Percentiles rank a stretch among this genome's conserved stretches.
These are phyloP conservation scores for Periconia sp. DNA, from an alignment of 2,329 filamentous ascomycete genomes.

Conservation along the genomic window DNA sequence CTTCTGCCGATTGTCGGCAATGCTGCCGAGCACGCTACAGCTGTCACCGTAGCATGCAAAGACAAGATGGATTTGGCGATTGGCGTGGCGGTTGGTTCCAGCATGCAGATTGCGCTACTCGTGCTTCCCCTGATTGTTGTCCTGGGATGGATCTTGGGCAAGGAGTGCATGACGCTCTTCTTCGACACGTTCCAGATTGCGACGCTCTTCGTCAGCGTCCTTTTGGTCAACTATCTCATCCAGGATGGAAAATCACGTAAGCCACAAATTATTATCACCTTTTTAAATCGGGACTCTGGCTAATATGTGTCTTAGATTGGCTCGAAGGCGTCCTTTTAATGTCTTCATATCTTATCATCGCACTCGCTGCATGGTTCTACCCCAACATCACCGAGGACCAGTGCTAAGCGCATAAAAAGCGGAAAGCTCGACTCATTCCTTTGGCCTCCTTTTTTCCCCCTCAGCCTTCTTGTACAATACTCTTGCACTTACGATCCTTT, in stretches of 20 bases:
- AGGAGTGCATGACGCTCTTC: constrained; percentile 72
- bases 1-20: constrained; percentile 71
- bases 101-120: constrained; percentile 69
- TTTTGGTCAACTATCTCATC: constrained; percentile 68
- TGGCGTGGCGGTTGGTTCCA: constrained; percentile 69
- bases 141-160: constrained; percentile 66
- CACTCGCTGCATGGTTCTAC: constrained; percentile 63
- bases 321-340: constrained; percentile 67
- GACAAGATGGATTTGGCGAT: constrained; percentile 74
- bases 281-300: background rate
- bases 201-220: constrained; percentile 62
- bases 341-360: constrained; percentile 67
- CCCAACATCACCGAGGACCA: constrained; percentile 30
- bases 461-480: no score
- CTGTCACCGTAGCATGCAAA: constrained; percentile 66
- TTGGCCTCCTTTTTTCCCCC: background rate
- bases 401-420: constrained; percentile 7
- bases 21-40: constrained; percentile 70
- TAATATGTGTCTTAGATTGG: constrained; percentile 50
- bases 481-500: no score
- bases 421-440: background rate
- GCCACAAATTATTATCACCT: constrained; percentile 7
- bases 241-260: constrained; percentile 62
- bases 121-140: constrained; percentile 67
- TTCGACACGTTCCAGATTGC: constrained; percentile 90